Conservation (phyloP, 176 grass and related monocot genomes). For the Rhipidocladum racemiflorum region DNA sequence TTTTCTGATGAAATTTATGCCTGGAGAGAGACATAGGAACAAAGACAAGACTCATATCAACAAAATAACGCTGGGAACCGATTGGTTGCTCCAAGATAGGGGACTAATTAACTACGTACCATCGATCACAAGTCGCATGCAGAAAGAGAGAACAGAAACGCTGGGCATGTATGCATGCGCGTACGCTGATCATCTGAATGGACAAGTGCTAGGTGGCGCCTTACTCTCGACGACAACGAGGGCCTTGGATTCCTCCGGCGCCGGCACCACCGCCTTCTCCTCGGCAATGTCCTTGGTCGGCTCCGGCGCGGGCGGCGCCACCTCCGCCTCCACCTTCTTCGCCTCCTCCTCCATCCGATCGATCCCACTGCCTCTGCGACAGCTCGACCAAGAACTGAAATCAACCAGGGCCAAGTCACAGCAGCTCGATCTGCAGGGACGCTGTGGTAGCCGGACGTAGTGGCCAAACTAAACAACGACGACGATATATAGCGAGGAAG, state of each 20-base stretch:
- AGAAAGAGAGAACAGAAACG: background rate
- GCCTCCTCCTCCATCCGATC: slow-evolving; percentile 41
- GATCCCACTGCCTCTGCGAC: background rate
- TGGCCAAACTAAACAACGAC: background rate
- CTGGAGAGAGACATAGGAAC: background rate
- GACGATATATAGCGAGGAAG: slow-evolving; percentile 1
- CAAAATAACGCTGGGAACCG: background rate
- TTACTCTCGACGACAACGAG: slow-evolving; percentile 36
- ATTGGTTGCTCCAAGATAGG: background rate
- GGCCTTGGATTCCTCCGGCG: slow-evolving; percentile 29
- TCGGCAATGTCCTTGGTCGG: slow-evolving; percentile 43
- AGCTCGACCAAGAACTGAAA: background rate
- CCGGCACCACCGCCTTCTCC: slow-evolving; percentile 32
- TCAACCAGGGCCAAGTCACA: background rate
- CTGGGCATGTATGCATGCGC: background rate
- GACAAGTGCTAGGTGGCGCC: background rate
- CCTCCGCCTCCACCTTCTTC: slow-evolving; percentile 31
- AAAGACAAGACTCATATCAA: background rate
- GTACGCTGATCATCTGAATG: background rate
- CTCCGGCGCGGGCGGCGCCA: background rate
- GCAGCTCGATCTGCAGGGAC: background rate
- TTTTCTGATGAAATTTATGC: background rate
- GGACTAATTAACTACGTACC: background rate
- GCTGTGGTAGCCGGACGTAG: background rate
- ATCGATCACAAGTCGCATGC: background rate